Evolutionary conservation across 1,284 basidiomycete genomes (phyloP).

Genomic region (Amylostereum chailletii): DNA sequence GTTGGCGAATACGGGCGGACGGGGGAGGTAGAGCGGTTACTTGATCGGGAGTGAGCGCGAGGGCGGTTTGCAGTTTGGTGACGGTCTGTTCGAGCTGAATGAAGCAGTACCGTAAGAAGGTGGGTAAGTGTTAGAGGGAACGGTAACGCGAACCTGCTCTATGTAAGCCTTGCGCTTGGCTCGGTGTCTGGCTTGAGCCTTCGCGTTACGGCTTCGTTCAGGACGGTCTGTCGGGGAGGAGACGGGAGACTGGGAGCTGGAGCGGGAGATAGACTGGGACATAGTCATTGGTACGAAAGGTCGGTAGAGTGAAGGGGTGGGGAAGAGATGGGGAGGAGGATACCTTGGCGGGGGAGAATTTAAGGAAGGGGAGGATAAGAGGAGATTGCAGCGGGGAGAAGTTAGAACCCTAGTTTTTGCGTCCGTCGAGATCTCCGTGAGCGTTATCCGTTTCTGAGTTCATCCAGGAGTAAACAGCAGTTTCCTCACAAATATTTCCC

Average conservation of each 20-base stretch:
- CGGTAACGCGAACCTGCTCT: constrained; percentile 50
- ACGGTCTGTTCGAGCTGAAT: constrained; percentile 71
- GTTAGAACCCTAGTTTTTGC: constrained; percentile 13
- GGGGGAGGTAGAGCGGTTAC: constrained; percentile 62
- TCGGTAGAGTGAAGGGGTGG: not conserved
- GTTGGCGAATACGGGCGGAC: constrained; percentile 60
- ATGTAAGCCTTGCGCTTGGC: constrained; percentile 92
- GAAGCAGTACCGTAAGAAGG: constrained; percentile 1
- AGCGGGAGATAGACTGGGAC: constrained; percentile 6
- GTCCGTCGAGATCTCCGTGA: no score
- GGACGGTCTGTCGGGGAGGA: constrained; percentile 30
- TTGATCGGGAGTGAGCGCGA: constrained; percentile 62
- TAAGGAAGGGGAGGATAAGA: constrained; percentile 8
- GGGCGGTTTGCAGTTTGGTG: constrained; percentile 65
- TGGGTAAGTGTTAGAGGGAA: not conserved
- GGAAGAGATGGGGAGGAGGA: constrained; percentile 17
- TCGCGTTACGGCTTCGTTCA: constrained; percentile 71
- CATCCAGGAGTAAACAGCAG: no score
- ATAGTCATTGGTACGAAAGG: constrained; percentile 24
- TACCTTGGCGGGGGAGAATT: constrained; percentile 22
- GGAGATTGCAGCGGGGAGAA: not conserved
- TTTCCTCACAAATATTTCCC: no score
- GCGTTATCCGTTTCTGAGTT: no score
- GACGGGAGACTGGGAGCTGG: constrained; percentile 2
- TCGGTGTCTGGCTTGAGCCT: constrained; percentile 84